These are phyloP conservation scores for Saccharomyces hybrid DNA, from an alignment of 1,139 yeast species.

Conservation along the genomic window DNA sequence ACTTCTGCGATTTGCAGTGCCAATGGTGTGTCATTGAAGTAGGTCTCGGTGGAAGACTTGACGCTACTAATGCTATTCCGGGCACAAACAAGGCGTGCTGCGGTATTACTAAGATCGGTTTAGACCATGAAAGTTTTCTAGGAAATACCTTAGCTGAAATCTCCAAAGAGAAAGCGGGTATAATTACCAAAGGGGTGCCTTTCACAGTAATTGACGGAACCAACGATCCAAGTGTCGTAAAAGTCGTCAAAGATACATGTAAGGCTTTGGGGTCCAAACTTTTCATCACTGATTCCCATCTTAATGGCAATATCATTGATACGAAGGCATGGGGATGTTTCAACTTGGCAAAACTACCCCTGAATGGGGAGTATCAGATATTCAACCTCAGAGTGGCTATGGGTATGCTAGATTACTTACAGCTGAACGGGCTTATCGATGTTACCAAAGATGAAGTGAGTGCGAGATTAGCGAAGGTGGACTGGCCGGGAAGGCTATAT, in stretches of 20 bases:
- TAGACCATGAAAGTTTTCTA: conserved; percentile 73
- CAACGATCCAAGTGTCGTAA: conserved; percentile 46
- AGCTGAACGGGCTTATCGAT: conserved; percentile 15
- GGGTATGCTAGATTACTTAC: conserved; percentile 41
- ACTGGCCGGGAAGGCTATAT: conserved; percentile 65
- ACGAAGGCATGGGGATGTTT: conserved; percentile 35
- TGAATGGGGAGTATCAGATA: conserved; percentile 65
- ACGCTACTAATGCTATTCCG: conserved; percentile 70
- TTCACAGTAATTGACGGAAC: conserved; percentile 63
- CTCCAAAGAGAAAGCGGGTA: conserved; percentile 79
- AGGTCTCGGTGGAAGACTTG: conserved; percentile 83
- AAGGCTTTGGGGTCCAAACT: conserved; percentile 20
- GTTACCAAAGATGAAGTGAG: conserved; percentile 34
- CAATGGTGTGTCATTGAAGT: conserved; percentile 79
- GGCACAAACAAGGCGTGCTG: conserved; percentile 44
- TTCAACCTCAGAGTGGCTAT: conserved; percentile 66
- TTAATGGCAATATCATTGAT: conserved; percentile 6
- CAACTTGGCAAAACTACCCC: conserved; percentile 34
- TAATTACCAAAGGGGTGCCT: conserved; percentile 53
- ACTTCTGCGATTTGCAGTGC: conserved; percentile 53
- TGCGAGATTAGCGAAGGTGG: conserved; percentile 45
- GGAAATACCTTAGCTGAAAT: conserved; percentile 60
- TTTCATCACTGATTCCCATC: conserved; percentile 18
- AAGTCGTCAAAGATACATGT: conserved; percentile 33
- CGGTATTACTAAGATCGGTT: conserved; percentile 75